phyloP scores from a whole-genome alignment of 2,329 filamentous ascomycete genomes.

The Aspergillus luchuensis region DNA sequence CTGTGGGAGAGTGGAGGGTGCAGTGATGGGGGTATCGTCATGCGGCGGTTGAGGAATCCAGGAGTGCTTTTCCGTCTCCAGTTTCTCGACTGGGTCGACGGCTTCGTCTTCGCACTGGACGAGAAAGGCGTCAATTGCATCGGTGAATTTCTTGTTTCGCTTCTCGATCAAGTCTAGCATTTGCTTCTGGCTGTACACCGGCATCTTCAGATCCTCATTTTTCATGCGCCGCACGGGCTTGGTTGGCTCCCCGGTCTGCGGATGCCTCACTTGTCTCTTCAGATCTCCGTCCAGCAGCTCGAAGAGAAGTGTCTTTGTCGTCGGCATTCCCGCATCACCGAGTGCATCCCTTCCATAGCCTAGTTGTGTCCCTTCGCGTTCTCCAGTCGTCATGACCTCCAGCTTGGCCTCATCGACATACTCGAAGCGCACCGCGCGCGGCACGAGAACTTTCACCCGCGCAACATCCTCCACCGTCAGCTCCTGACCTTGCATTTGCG shows the following conservation, averaged over 20 bases:
- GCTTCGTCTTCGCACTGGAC: constrained; percentile 66
- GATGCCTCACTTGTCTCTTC: constrained; percentile 73
- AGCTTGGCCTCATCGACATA: constrained; percentile 85
- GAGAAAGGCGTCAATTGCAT: constrained; percentile 75
- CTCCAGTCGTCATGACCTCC: constrained; percentile 70
- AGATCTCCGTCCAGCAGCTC: constrained; percentile 92
- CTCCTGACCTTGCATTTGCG: constrained; percentile 68
- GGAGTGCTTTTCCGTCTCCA: constrained; percentile 61
- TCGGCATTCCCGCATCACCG: constrained; percentile 47
- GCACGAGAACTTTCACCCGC: constrained; percentile 74
- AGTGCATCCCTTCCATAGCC: constrained; percentile 59
- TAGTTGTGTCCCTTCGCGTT: constrained; percentile 55
- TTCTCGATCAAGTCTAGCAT: constrained; percentile 88
- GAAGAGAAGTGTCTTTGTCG: constrained; percentile 71
- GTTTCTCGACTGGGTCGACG: constrained; percentile 66
- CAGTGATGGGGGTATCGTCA: constrained; percentile 35
- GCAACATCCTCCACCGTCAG: constrained; percentile 78
- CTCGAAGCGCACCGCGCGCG: constrained; percentile 75
- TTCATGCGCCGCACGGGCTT: constrained; percentile 68
- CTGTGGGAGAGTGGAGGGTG: constrained; percentile 58
- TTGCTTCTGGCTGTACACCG: constrained; percentile 88
- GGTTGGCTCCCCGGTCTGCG: constrained; percentile 71
- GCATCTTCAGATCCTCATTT: constrained; percentile 84
- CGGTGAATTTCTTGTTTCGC: constrained; percentile 78
- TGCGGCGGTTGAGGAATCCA: constrained; percentile 65